These are phyloP conservation scores for Nelumbo lutea DNA, from an alignment of 164 flowering plant genomes.

Conservation along the genomic window DNA sequence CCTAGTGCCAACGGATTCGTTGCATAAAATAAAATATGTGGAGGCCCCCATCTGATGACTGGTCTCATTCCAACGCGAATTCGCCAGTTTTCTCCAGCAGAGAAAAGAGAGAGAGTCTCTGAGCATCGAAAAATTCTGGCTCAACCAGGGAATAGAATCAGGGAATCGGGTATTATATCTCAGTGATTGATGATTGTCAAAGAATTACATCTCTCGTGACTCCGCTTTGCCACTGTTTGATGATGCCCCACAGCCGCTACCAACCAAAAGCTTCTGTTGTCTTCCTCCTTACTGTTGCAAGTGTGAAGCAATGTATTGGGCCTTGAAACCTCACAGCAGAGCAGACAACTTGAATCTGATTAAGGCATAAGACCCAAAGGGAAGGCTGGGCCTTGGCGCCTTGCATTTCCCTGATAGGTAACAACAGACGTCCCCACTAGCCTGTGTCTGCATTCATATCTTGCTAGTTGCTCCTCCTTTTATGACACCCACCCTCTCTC, in stretches of 20 bases:
- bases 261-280: conserved; percentile 1
- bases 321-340: neutral
- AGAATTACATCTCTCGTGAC: neutral
- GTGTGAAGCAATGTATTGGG: neutral
- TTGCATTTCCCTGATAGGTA: neutral
- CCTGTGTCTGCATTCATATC: neutral
- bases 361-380: neutral
- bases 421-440: conserved; percentile 3
- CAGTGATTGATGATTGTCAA: neutral
- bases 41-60: too few relatives aligned
- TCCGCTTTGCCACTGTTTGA: neutral
- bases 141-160: too few relatives aligned
- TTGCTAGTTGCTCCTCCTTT: neutral
- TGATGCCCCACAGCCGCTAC: neutral
- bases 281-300: neutral
- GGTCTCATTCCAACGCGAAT: too few relatives aligned
- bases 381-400: neutral
- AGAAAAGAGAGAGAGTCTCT: too few relatives aligned
- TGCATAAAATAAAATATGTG: too few relatives aligned
- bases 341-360: neutral
- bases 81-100: too few relatives aligned
- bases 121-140: too few relatives aligned
- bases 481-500: neutral
- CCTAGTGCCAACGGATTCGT: too few relatives aligned
- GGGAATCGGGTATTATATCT: too few relatives aligned